Percentiles rank a stretch among this genome's conserved stretches.
Evolutionary conservation across 768 basidiomycete species (phyloP).

Genomic region (Grammothele lineata): DNA sequence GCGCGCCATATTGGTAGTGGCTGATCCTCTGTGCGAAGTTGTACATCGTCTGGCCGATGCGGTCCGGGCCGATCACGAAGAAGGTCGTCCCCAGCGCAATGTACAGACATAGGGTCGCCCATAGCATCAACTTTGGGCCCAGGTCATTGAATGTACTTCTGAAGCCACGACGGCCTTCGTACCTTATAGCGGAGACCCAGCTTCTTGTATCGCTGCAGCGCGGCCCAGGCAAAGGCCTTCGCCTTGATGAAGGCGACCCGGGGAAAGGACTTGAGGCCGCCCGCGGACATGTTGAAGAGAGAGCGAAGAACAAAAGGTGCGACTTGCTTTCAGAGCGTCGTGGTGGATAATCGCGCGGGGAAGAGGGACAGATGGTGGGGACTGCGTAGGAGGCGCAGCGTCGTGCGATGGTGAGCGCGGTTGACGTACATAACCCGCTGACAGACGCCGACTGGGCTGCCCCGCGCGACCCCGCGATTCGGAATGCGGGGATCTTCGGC

Average conservation of each 20-base stretch:
- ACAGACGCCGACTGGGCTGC: too few species aligned
- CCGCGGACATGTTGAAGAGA: neutral
- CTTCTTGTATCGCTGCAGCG: slow-evolving; percentile 41
- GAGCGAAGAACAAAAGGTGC: too few species aligned
- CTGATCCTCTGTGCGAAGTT: slow-evolving; percentile 62
- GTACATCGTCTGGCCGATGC: slow-evolving; percentile 68
- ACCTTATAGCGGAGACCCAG: slow-evolving; percentile 58
- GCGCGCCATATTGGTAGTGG: slow-evolving; percentile 56
- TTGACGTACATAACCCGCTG: too few species aligned
- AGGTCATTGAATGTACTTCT: neutral
- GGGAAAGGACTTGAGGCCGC: neutral
- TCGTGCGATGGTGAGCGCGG: too few species aligned
- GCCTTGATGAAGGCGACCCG: slow-evolving; percentile 12
- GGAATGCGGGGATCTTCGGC: too few species aligned
- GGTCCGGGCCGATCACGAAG: slow-evolving; percentile 54
- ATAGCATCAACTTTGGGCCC: slow-evolving; percentile 49
- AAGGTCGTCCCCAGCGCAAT: slow-evolving; percentile 35
- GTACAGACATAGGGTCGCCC: slow-evolving; percentile 57
- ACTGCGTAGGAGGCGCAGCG: too few species aligned
- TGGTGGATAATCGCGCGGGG: too few species aligned
- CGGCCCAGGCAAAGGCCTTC: slow-evolving; percentile 32
- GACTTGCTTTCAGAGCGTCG: too few species aligned
- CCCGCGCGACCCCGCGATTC: too few species aligned
- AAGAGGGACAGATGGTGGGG: too few species aligned
- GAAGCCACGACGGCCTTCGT: neutral